These are phyloP conservation scores for Trichoderma afroharzianum DNA, from an alignment of 2,329 filamentous ascomycete genomes.

Conservation along the genomic window DNA sequence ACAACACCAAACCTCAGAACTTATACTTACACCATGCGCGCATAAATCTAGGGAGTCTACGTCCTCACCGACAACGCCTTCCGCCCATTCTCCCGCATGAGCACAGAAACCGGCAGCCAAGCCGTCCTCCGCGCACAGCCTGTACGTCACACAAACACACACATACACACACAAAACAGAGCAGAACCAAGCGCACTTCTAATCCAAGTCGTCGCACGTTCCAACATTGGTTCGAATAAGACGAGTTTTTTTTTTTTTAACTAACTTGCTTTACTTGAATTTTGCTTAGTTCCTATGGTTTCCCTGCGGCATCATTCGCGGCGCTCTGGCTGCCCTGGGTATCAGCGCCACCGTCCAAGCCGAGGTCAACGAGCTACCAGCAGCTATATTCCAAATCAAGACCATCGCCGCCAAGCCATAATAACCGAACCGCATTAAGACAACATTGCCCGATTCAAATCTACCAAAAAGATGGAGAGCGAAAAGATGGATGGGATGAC, in stretches of 20 bases:
- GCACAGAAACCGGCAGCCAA: slow-evolving; percentile 70
- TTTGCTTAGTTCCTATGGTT: slow-evolving; percentile 81
- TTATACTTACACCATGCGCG: neutral
- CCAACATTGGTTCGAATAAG: neutral
- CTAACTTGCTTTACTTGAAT: slow-evolving; percentile 18
- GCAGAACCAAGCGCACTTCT: neutral
- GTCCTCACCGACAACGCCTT: slow-evolving; percentile 93
- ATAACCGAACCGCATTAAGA: neutral
- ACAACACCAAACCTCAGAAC: neutral
- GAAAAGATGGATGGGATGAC: neutral
- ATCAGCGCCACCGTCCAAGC: slow-evolving; percentile 89
- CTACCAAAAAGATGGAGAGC: neutral
- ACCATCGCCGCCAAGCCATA: slow-evolving; percentile 57
- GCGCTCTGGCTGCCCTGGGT: slow-evolving; percentile 86
- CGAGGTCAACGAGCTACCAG: slow-evolving; percentile 80
- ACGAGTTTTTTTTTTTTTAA: neutral
- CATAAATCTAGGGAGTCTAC: slow-evolving; percentile 69
- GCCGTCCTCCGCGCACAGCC: slow-evolving; percentile 73
- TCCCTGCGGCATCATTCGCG: slow-evolving; percentile 86
- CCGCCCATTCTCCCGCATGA: slow-evolving; percentile 85
- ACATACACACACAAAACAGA: neutral
- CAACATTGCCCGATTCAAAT: neutral
- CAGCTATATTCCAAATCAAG: slow-evolving; percentile 94
- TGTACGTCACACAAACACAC: slow-evolving; percentile 47
- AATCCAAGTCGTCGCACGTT: too few species aligned